These are phyloP conservation scores for Talaromyces sp. DNA, from an alignment of 2,329 filamentous ascomycete genomes.

Conservation along the genomic window DNA sequence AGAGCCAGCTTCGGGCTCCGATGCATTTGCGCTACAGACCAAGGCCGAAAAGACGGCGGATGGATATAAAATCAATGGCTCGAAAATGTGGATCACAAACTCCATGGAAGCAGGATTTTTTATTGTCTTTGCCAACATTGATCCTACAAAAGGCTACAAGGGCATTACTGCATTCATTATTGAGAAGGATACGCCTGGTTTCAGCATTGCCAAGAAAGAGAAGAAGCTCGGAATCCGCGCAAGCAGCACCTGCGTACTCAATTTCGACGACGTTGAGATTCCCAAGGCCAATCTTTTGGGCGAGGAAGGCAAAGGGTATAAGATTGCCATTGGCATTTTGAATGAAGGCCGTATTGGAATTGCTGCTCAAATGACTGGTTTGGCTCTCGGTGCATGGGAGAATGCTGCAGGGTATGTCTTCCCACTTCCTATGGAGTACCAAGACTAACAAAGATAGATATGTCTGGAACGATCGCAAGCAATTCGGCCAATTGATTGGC, in stretches of 20 bases:
- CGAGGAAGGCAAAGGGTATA: conserved; percentile 87
- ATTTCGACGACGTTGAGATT: conserved; percentile 92
- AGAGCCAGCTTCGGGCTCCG: conserved; percentile 86
- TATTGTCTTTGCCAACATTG: conserved; percentile 95
- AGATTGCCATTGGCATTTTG: conserved; percentile 88
- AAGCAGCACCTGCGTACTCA: conserved; percentile 93
- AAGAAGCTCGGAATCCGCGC: conserved; percentile 98
- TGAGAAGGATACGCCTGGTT: conserved; percentile 82
- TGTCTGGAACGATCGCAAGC: conserved; percentile 96
- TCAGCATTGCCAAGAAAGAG: conserved; percentile 97
- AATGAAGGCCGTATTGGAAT: conserved; percentile 98
- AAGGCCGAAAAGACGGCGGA: conserved; percentile 77
- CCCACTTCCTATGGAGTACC: not conserved
- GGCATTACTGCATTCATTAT: conserved; percentile 95
- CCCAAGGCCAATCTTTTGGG: conserved; percentile 85
- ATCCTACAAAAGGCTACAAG: conserved; percentile 88
- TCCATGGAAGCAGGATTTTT: conserved; percentile 89
- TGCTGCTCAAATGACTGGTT: conserved; percentile 95
- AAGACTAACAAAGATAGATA: conserved; percentile 50
- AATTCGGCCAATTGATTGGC: conserved; percentile 89
- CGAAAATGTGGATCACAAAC: conserved; percentile 99
- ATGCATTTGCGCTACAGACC: conserved; percentile 91
- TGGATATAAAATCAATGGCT: conserved; percentile 81
- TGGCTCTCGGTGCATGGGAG: conserved; percentile 90
- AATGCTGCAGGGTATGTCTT: conserved; percentile 70